Evolutionary conservation across 1,139 yeast genomes (phyloP).

Genomic region (Geotrichum siamense): DNA sequence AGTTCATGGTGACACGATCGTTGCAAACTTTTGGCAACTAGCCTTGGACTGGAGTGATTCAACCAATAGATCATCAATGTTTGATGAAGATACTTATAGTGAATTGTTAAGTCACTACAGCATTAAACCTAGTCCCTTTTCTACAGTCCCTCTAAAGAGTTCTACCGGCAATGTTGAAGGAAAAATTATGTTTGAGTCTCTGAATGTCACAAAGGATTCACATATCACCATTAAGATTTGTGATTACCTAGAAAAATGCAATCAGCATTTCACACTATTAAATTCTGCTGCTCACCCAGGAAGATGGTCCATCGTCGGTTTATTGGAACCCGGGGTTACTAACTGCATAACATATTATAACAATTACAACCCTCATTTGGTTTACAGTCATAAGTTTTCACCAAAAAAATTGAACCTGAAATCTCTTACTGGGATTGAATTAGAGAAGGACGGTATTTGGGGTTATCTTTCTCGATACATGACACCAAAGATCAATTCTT

Average conservation of each 20-base stretch:
- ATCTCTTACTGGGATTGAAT: too few species aligned
- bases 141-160: not conserved
- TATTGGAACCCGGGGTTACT: constrained; percentile 50
- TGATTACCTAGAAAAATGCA: constrained; percentile 36
- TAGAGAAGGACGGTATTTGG: constrained; percentile 43
- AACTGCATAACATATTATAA: constrained; percentile 62
- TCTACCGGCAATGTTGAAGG: not conserved
- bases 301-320: constrained; percentile 77
- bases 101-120: constrained; percentile 21
- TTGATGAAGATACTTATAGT: constrained; percentile 12
- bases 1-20: constrained; percentile 49
- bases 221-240: constrained; percentile 41
- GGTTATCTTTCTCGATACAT: constrained; percentile 45
- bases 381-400: constrained; percentile 31
- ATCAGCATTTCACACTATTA: constrained; percentile 47
- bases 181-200: constrained; percentile 1
- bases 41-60: constrained; percentile 36
- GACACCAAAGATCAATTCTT: constrained; percentile 34
- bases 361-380: constrained; percentile 21
- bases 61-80: constrained; percentile 9
- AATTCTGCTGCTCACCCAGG: constrained; percentile 81
- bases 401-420: constrained; percentile 21
- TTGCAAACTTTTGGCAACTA: constrained; percentile 54
- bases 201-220: constrained; percentile 1
- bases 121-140: constrained; percentile 24